These are phyloP conservation scores for Trichosanthes cucumerina DNA, from an alignment of 306 rosid species.

Conservation along the genomic window DNA sequence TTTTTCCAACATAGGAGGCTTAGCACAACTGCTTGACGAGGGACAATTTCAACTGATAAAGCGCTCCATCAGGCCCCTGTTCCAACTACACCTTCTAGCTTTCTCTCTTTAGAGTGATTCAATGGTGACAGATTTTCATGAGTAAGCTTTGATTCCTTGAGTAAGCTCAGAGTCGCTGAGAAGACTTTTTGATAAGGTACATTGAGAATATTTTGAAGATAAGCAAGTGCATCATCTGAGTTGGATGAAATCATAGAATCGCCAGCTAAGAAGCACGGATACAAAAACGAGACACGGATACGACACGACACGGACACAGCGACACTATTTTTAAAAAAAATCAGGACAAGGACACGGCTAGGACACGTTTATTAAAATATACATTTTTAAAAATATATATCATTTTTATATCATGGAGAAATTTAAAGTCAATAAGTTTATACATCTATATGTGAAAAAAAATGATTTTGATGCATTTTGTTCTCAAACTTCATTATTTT, in stretches of 20 bases:
- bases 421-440: too few relatives aligned
- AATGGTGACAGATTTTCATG: neutral
- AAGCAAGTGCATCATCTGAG: neutral
- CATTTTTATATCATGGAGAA: too few relatives aligned
- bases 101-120: neutral
- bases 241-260: neutral
- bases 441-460: too few relatives aligned
- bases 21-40: neutral
- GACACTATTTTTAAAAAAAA: too few relatives aligned
- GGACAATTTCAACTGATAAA: neutral
- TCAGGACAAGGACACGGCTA: too few relatives aligned
- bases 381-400: too few relatives aligned
- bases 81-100: neutral
- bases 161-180: neutral
- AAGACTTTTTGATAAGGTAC: neutral
- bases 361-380: too few relatives aligned
- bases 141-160: neutral
- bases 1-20: neutral
- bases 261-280: too few relatives aligned
- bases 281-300: too few relatives aligned
- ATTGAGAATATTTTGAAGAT: neutral
- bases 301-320: too few relatives aligned
- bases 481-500: too few relatives aligned
- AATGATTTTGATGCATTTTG: too few relatives aligned
- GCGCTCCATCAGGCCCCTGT: neutral